Evolutionary conservation across 1,284 basidiomycete genomes (phyloP).

Genomic region (Chiua sp.): DNA sequence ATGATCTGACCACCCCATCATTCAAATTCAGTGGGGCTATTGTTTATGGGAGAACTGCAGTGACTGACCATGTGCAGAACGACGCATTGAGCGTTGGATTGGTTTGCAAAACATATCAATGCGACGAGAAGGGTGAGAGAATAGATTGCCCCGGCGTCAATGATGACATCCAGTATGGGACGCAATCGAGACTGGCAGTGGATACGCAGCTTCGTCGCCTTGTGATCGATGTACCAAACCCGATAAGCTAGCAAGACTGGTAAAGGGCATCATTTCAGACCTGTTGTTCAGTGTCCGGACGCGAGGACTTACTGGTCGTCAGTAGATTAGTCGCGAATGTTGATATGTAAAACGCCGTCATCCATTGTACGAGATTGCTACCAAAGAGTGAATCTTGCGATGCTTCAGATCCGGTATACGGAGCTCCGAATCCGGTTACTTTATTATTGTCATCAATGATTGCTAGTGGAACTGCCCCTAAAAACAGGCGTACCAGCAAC

Average conservation of each 20-base stretch:
- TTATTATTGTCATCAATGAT: not conserved
- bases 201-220: not conserved
- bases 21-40: not conserved
- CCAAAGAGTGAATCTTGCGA: not conserved
- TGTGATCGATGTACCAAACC: not conserved
- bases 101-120: not conserved
- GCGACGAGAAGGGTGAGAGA: not conserved
- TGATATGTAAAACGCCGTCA: not conserved
- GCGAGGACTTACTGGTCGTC: not conserved
- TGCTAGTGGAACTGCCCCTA: not conserved
- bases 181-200: not conserved
- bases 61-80: not conserved
- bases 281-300: not conserved
- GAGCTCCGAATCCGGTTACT: not conserved
- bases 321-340: not conserved
- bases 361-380: not conserved
- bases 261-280: not conserved
- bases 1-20: not conserved
- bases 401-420: not conserved
- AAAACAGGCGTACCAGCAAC: not conserved
- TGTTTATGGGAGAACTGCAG: not conserved
- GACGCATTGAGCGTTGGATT: not conserved
- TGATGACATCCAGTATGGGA: not conserved
- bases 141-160: not conserved
- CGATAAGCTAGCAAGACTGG: not conserved